A percentile compares a stretch with the other conserved stretches of the same genome.
phyloP scores from a whole-genome alignment of 352 stramenopile species.

The Blastocystis sp. region DNA sequence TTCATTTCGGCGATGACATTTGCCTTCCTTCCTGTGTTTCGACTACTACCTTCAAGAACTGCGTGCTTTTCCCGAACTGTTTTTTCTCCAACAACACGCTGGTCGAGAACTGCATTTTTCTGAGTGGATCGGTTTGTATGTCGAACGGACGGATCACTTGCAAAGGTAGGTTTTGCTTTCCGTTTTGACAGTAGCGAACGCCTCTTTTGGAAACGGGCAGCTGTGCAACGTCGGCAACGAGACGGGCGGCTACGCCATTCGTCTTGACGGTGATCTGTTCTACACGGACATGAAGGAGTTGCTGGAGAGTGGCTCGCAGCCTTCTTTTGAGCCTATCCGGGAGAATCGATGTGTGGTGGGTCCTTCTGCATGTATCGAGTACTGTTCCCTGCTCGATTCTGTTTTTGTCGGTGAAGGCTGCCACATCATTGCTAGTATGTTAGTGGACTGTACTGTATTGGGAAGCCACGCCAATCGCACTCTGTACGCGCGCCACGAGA shows the following conservation, averaged over 20 bases:
- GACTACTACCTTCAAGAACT: slow-evolving; percentile 21
- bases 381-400: slow-evolving; percentile 80
- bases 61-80: background rate
- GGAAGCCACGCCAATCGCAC: slow-evolving; percentile 79
- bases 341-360: slow-evolving; percentile 78
- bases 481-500: slow-evolving; percentile 78
- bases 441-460: slow-evolving; percentile 81
- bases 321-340: background rate
- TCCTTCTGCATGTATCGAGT: slow-evolving; percentile 78
- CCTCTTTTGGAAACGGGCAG: slow-evolving; percentile 79
- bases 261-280: slow-evolving; percentile 81
- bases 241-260: slow-evolving; percentile 81
- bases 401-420: slow-evolving; percentile 75
- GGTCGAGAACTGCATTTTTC: slow-evolving; percentile 74
- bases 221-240: slow-evolving; percentile 84
- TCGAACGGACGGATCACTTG: slow-evolving; percentile 80
- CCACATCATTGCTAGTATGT: slow-evolving; percentile 80
- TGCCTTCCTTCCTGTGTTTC: slow-evolving; percentile 8
- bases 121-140: slow-evolving; percentile 79
- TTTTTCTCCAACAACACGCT: slow-evolving; percentile 49
- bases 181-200: background rate
- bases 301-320: background rate
- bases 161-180: slow-evolving; percentile 30
- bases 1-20: background rate
- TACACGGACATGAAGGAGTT: slow-evolving; percentile 49